Conservation (phyloP, 2,329 filamentous ascomycete genomes). For the Colletotrichum tamarilloi region DNA sequence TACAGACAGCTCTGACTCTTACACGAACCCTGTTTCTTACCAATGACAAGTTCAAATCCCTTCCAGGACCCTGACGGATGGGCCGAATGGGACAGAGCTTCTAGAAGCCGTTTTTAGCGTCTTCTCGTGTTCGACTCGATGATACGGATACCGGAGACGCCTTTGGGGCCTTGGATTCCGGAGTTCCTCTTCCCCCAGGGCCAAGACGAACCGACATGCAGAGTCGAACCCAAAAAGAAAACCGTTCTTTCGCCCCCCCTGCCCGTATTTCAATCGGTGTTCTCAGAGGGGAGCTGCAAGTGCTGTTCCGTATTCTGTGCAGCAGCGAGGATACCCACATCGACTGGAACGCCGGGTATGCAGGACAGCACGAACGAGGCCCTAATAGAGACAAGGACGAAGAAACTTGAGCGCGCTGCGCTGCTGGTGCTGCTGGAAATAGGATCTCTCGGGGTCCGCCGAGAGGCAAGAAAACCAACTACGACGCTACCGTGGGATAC, state of each 20-base stretch:
- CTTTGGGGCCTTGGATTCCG: background rate
- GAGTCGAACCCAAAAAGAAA: background rate
- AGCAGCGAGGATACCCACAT: background rate
- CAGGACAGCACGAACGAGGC: background rate
- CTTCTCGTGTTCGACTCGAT: background rate
- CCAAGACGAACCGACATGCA: slow-evolving; percentile 10
- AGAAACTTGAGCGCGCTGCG: background rate
- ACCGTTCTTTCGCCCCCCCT: background rate
- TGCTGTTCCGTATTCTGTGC: slow-evolving; percentile 6
- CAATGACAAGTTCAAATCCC: background rate
- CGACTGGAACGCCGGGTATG: background rate
- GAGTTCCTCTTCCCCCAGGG: background rate
- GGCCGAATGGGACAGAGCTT: background rate
- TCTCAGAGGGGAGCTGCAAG: background rate
- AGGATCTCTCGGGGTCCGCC: background rate
- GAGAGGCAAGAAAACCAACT: background rate
- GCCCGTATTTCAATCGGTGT: slow-evolving; percentile 3
- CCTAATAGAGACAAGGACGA: background rate
- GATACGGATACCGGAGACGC: background rate
- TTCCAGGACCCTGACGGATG: background rate
- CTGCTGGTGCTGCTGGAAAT: background rate
- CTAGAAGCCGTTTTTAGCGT: slow-evolving; percentile 6
- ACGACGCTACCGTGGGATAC: background rate
- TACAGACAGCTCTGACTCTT: background rate
- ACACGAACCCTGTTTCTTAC: background rate